Evolutionary conservation across 2,329 filamentous ascomycete genomes (phyloP).

Genomic region (Diaporthe vaccinii): DNA sequence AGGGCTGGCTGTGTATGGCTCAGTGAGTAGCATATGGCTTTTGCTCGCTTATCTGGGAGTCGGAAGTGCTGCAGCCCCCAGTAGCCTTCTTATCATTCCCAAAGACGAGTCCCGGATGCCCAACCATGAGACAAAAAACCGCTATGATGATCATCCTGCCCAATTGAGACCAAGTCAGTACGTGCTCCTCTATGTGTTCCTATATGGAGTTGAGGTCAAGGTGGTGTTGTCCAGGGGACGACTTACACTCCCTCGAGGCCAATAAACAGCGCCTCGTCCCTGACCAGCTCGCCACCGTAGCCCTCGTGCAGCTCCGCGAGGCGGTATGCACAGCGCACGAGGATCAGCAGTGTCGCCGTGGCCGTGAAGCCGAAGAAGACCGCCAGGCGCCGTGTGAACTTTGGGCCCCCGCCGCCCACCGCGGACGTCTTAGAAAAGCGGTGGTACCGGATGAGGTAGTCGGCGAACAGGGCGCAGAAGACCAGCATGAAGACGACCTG

Average conservation of each 20-base stretch:
- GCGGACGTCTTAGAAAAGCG: slow-evolving; percentile 41
- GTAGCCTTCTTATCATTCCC: not conserved
- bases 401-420: slow-evolving; percentile 41
- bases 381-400: slow-evolving; percentile 52
- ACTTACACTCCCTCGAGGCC: slow-evolving; percentile 58
- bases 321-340: slow-evolving; percentile 70
- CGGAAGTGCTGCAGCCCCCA: not conserved
- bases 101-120: slow-evolving; percentile 39
- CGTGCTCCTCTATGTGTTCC: too few species aligned
- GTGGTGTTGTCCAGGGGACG: too few species aligned
- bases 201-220: not conserved
- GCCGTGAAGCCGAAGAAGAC: slow-evolving; percentile 65
- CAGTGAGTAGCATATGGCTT: not conserved
- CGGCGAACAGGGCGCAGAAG: slow-evolving; percentile 58
- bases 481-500: slow-evolving; percentile 63
- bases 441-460: slow-evolving; percentile 54
- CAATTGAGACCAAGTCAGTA: not conserved
- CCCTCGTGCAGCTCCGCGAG: slow-evolving; percentile 71
- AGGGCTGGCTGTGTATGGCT: not conserved
- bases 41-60: not conserved
- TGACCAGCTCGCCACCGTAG: slow-evolving; percentile 65
- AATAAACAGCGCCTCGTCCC: slow-evolving; percentile 62
- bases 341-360: slow-evolving; percentile 67
- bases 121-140: slow-evolving; percentile 41
- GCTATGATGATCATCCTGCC: slow-evolving; percentile 36